Evolutionary conservation across 139 green algal species (phyloP).

Genomic region (Chlorella sp.): DNA sequence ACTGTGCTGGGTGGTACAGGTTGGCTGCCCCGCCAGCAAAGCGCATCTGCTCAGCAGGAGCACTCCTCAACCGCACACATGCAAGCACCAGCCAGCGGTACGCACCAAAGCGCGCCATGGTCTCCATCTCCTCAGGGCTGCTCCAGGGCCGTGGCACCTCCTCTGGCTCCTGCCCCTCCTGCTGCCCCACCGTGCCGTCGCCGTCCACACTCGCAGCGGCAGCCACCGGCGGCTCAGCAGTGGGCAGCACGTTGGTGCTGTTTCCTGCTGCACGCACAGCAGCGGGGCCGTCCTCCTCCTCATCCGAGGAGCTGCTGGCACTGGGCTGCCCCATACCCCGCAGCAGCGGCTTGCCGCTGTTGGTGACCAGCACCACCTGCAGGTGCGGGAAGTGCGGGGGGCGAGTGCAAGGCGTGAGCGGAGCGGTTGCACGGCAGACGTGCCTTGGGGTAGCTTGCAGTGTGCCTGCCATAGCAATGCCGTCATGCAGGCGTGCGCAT

Average conservation of each 20-base stretch:
- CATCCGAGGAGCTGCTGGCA: background rate
- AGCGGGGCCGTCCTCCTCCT: background rate
- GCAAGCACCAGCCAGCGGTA: no score
- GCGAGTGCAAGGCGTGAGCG: no score
- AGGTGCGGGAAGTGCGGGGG: background rate
- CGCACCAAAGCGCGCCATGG: conserved; percentile 20
- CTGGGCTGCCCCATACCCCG: background rate
- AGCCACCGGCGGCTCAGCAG: background rate
- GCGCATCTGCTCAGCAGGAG: no score
- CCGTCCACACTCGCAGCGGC: background rate
- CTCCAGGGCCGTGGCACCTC: background rate
- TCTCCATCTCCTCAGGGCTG: conserved; percentile 15
- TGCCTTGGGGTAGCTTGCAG: no score
- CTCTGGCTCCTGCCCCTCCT: background rate
- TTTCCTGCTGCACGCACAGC: background rate
- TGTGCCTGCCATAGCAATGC: no score
- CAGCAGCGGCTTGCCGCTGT: conserved; percentile 7
- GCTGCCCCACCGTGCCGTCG: background rate
- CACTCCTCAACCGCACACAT: no score
- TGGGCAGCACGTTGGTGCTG: background rate
- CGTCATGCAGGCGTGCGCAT: no score
- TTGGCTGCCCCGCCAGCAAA: no score
- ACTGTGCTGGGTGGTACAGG: no score
- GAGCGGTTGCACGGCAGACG: no score
- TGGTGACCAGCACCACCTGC: conserved; percentile 1